These are phyloP conservation scores for Mytilinidion resinicola DNA, from an alignment of 495 filamentous ascomycete genomes.

Conservation along the genomic window DNA sequence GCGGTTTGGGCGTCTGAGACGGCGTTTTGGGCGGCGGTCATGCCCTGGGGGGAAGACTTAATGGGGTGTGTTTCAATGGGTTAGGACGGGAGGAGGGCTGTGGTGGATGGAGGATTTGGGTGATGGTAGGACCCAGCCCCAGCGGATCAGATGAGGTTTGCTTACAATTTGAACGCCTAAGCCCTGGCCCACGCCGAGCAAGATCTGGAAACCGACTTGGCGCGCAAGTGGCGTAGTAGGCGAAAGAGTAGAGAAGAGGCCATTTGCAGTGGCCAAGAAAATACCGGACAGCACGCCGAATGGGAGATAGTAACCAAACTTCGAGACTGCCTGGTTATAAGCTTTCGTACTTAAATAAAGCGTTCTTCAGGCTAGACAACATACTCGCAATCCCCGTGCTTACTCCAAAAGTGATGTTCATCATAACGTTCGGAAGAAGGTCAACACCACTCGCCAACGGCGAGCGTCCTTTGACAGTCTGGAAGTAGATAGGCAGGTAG, in stretches of 20 bases:
- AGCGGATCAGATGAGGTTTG: no score
- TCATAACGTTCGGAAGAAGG: slow-evolving; percentile 15
- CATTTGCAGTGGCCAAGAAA: slow-evolving; percentile 8
- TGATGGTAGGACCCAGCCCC: no score
- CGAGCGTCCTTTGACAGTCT: slow-evolving; percentile 9
- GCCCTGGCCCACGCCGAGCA: not conserved
- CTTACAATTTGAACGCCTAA: no score
- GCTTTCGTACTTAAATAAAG: no score
- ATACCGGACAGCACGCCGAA: slow-evolving; percentile 6
- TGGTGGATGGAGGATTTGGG: no score
- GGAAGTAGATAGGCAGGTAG: slow-evolving; percentile 34
- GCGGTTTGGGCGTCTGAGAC: no score
- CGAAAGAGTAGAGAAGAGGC: slow-evolving; percentile 21
- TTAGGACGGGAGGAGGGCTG: no score
- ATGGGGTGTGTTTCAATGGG: no score
- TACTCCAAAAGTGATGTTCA: not conserved
- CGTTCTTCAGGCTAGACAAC: no score
- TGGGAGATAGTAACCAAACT: not conserved
- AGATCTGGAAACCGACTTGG: slow-evolving; percentile 24
- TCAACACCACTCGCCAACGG: slow-evolving; percentile 16
- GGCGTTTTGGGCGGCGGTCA: no score
- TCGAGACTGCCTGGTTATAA: not conserved
- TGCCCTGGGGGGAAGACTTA: no score
- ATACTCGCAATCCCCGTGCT: not conserved
- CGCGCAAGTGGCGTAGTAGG: no score